Evolutionary conservation across 495 filamentous ascomycete species (phyloP).

Genomic region (Daldinia childiae): DNA sequence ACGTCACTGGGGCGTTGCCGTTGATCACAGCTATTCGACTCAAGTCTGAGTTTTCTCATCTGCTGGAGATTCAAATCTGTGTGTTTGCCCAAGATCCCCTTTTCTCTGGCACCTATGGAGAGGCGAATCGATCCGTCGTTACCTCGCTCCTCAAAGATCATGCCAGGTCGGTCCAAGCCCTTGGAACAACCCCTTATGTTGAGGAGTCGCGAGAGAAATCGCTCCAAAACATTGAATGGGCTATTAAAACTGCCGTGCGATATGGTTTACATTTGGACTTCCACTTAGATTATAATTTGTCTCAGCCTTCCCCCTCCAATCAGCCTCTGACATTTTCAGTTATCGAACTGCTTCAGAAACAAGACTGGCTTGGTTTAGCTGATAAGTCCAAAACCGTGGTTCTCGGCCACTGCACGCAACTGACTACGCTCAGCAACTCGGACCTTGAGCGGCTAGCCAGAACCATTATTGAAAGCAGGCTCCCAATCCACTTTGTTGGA

Average conservation of each 20-base stretch:
- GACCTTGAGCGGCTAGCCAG: slow-evolving; percentile 61
- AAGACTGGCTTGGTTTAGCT: slow-evolving; percentile 57
- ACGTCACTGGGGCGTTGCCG: slow-evolving; percentile 65
- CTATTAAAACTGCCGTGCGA: slow-evolving; percentile 46
- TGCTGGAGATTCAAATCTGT: slow-evolving; percentile 74
- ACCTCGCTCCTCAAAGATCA: slow-evolving; percentile 34
- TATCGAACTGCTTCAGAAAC: slow-evolving; percentile 57
- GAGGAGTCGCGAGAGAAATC: slow-evolving; percentile 61
- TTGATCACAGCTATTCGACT: slow-evolving; percentile 66
- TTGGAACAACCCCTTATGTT: slow-evolving; percentile 79
- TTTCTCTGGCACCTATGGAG: slow-evolving; percentile 63
- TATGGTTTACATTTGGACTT: background rate
- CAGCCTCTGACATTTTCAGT: slow-evolving; percentile 64
- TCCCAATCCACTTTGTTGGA: slow-evolving; percentile 75
- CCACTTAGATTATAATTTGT: slow-evolving; percentile 63
- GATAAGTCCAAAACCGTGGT: slow-evolving; percentile 56
- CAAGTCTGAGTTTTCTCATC: slow-evolving; percentile 32
- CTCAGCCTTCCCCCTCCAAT: slow-evolving; percentile 44
- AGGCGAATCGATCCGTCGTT: slow-evolving; percentile 43
- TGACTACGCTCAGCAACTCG: slow-evolving; percentile 63
- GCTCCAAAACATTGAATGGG: slow-evolving; percentile 71
- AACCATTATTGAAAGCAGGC: slow-evolving; percentile 52
- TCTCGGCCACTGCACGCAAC: slow-evolving; percentile 75
- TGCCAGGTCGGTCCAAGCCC: slow-evolving; percentile 64
- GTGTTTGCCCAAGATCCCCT: slow-evolving; percentile 78